A percentile compares a stretch with the other conserved stretches of the same genome.
Conservation (phyloP, 2,329 filamentous ascomycete species). For the Lojkania enalia region DNA sequence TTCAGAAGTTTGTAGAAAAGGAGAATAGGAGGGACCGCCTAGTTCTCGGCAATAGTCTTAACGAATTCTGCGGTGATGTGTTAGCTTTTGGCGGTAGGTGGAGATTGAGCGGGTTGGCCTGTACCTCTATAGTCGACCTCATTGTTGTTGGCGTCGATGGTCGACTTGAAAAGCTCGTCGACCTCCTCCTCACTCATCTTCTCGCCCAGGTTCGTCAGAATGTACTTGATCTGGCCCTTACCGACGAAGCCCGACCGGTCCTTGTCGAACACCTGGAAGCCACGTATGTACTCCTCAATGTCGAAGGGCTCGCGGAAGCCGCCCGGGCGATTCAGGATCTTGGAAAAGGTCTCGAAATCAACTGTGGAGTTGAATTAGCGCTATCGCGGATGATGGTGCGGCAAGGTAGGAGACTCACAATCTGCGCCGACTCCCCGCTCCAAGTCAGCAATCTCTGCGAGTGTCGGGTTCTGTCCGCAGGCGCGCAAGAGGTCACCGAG, state of each 20-base stretch:
- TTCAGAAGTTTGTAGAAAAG: neutral
- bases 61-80: slow-evolving; percentile 39
- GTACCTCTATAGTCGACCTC: slow-evolving; percentile 97
- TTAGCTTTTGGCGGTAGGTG: slow-evolving; percentile 21
- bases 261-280: slow-evolving; percentile 99
- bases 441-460: slow-evolving; percentile 88
- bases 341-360: slow-evolving; percentile 96
- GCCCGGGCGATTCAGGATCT: slow-evolving; percentile 93
- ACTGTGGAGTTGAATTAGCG: slow-evolving; percentile 59
- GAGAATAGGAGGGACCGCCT: slow-evolving; percentile 12
- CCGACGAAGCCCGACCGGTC: slow-evolving; percentile 98
- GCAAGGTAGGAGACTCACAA: slow-evolving; percentile 65
- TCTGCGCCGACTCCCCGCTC: slow-evolving; percentile 88
- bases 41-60: slow-evolving; percentile 47
- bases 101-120: too few relatives aligned
- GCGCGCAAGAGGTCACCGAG: slow-evolving; percentile 93
- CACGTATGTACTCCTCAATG: slow-evolving; percentile 96
- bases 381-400: neutral
- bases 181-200: slow-evolving; percentile 99
- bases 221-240: slow-evolving; percentile 96
- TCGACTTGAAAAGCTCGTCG: slow-evolving; percentile 91
- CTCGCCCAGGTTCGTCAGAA: slow-evolving; percentile 96
- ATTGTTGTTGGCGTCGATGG: slow-evolving; percentile 91
- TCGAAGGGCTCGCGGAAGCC: slow-evolving; percentile 98
- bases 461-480: slow-evolving; percentile 96